Base-by-base conservation (phyloP, 2,329 filamentous ascomycete species). In the Monilinia polystroma region DNA sequence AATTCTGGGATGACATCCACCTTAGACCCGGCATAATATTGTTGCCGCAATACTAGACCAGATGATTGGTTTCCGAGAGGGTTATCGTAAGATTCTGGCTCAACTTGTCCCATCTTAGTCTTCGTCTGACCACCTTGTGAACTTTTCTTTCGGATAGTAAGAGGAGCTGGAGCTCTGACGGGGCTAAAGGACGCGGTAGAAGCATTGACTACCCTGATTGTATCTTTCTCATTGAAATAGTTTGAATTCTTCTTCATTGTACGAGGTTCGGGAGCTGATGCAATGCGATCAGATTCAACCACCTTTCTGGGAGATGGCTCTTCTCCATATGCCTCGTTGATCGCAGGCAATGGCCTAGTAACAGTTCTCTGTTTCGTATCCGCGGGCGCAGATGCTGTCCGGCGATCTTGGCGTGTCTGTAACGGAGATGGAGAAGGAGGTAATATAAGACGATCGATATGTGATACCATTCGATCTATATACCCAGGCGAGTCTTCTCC, bases 381-480 rank as follows among this genome's bases (percentile, higher is more conserved):
- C 2, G 67, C 74, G n/a, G 82, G 81, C 35, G 82, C 82, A 66
- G 83, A 85, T 14, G 77, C 78, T 35, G 75, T 74, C 58, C 84
- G 79, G 51, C 77, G 80, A 76, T 76, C 75, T 63, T 51, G 68
- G 4, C 35, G 43, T 29, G 47, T 18, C 63, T 56, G 55, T 14
- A 56, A 29, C 38, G 66, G 66, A 54, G 62, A 67, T 66, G 66
- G 67, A 23, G 72, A 72, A 16, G 63, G 57, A 51, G 81, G 80
- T 59, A 82, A 77, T 69, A 87, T 85, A 35, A 87, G 77, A 23
- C 81, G 80, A 75, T 88, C 85, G 16, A 88, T 79, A 69, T 87
- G 83, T 11, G 81, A 81, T 56, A 90, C 83, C 32, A 90, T 82
- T 57, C 86, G 83, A 43, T 85, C 81, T 53, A 88, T 80, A 68